Base-by-base conservation (phyloP, 495 filamentous ascomycete species). In the Annulohypoxylon nitens region DNA sequence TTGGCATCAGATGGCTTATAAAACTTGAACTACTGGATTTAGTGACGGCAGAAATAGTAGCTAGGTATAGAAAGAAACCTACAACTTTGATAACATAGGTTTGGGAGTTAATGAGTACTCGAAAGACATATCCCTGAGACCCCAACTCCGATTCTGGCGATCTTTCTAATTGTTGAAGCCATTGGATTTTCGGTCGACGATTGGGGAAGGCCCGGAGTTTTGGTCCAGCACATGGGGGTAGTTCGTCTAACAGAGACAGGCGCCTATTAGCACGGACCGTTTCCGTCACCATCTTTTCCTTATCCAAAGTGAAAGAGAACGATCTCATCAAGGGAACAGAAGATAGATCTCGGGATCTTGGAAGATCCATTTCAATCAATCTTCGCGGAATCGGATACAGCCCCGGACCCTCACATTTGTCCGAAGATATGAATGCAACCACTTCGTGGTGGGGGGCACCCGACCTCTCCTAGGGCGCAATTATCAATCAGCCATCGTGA, bases 351-450 rank as follows among this genome's bases (percentile, higher is more conserved):
- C 20, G 10, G 18, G 25, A 50, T 25, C 20, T 23, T 50, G 14
- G 18, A 20, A 18, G 12, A 23, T 50, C 16, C 2, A 20, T 25
- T 16, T 23, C 25, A 6, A 50, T 25, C 10, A 50, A 25, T 50
- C 16, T 25, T 50, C 47, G 47, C 47, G 47, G 47, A 50, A 16
- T 23, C 47, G 47, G 47, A 11, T 10, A 50, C 25, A 25, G 14
- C 9, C 20, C 47, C 47, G 47, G 14, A 20, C 11, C 47, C 47
- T 50, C 8, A 50, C 3, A 50, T 50, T 50, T 5, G 47, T 10
- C 47, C 20, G 9, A 50, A 5, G 14, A 50, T 6, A 50, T 50
- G 47, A 50, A 50, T 50, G 47, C 47, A 50, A 50, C 47, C 47
- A 50, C 18, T 25, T 5, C 3, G 47, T 10, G 47, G 43, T 23